Percentiles rank a stretch among this genome's conserved stretches.
Conservation (phyloP, 2,329 filamentous ascomycete genomes). For the Fusarium domesticum region DNA sequence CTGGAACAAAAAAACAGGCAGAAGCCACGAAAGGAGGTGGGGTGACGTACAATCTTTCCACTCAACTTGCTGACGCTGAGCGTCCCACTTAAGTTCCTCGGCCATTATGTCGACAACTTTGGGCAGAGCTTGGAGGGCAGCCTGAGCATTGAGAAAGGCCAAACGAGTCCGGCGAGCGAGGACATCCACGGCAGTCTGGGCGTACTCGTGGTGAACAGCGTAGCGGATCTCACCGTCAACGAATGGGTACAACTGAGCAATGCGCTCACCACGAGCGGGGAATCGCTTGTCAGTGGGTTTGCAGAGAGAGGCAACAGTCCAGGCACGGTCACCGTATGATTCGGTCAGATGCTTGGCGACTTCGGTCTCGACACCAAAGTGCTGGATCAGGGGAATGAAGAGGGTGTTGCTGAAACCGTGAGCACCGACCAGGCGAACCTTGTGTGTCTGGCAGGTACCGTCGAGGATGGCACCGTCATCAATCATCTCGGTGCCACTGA, state of each 20-base stretch:
- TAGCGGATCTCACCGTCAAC: constrained; percentile 90
- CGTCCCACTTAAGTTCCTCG: constrained; percentile 77
- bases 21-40: constrained; percentile 1
- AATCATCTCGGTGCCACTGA: constrained; percentile 66
- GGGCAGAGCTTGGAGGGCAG: constrained; percentile 81
- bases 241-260: constrained; percentile 81
- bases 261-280: constrained; percentile 77
- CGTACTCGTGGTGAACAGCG: constrained; percentile 84
- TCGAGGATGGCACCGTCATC: constrained; percentile 64
- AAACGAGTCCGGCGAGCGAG: constrained; percentile 80
- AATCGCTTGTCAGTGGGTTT: constrained; percentile 74
- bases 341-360: constrained; percentile 84
- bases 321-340: constrained; percentile 88
- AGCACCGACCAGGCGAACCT: constrained; percentile 75
- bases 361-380: constrained; percentile 88
- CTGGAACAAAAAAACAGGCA: constrained; percentile 5
- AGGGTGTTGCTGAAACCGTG: constrained; percentile 85
- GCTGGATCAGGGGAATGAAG: constrained; percentile 93
- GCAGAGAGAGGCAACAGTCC: constrained; percentile 82
- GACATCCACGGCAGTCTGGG: constrained; percentile 85
- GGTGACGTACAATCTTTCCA: constrained; percentile 68
- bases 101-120: constrained; percentile 86
- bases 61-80: constrained; percentile 68
- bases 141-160: constrained; percentile 89
- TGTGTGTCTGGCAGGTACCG: constrained; percentile 78